These are phyloP conservation scores for Lunasporangiospora selenospora DNA, from an alignment of 192 early-diverging fungal genomes.

Conservation along the genomic window DNA sequence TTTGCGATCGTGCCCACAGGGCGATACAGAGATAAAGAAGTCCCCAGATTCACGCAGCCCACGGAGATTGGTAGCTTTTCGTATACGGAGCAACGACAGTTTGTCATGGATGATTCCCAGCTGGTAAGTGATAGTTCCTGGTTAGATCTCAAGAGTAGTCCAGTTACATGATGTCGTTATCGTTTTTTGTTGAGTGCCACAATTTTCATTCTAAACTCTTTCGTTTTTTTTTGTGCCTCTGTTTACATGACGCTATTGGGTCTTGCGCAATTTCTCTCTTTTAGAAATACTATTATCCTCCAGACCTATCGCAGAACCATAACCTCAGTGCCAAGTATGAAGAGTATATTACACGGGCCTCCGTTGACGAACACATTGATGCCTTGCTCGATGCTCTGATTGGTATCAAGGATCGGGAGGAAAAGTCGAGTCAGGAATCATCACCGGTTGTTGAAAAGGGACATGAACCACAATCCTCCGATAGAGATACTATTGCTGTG, in stretches of 20 bases:
- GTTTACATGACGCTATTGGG: conserved; percentile 3
- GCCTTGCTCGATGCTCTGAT: conserved; percentile 72
- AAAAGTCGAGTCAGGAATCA: conserved; percentile 8
- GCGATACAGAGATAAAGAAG: no score
- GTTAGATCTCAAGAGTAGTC: conserved; percentile 50
- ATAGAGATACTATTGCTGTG: no score
- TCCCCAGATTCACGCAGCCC: no score
- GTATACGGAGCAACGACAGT: conserved; percentile 60
- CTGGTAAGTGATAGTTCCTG: conserved; percentile 37
- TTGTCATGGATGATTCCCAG: conserved; percentile 68
- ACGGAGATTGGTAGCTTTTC: conserved; percentile 71
- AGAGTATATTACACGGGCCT: conserved; percentile 69
- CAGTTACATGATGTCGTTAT: conserved; percentile 12
- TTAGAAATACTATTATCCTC: conserved; percentile 65
- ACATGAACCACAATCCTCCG: conserved; percentile 8
- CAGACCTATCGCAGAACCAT: conserved; percentile 48
- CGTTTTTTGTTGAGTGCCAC: background rate
- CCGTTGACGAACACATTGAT: conserved; percentile 80
- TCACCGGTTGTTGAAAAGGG: no score
- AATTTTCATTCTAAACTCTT: background rate
- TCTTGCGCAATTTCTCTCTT: background rate
- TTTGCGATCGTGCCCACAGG: no score
- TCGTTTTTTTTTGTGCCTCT: background rate
- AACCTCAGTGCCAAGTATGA: conserved; percentile 74
- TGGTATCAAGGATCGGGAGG: conserved; percentile 37